These are phyloP conservation scores for Plasmodium adleri DNA, from an alignment of 169 alveolate genomes.

Conservation along the genomic window DNA sequence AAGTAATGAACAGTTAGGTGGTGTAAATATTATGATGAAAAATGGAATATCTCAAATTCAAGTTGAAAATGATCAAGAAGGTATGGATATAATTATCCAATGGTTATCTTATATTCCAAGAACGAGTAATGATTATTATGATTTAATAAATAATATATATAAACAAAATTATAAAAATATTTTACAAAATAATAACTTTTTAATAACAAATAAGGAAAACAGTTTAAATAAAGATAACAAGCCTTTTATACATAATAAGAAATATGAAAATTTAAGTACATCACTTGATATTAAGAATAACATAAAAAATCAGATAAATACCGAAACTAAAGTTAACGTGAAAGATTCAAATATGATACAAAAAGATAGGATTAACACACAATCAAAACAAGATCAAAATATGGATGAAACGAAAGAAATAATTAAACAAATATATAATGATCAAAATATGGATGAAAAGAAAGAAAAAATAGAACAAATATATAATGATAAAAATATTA, in stretches of 20 bases:
- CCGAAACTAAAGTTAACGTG: background rate
- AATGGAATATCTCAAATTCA: constrained; percentile 91
- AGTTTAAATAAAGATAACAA: background rate
- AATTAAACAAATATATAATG: background rate
- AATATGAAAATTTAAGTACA: background rate
- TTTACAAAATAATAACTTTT: background rate
- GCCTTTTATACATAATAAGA: background rate
- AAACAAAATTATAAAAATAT: constrained; percentile 10
- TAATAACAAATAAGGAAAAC: background rate
- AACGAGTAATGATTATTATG: constrained; percentile 83
- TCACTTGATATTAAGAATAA: background rate
- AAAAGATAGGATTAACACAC: background rate
- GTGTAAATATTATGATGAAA: constrained; percentile 90
- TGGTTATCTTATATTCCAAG: constrained; percentile 89
- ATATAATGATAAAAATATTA: background rate
- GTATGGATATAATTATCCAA: constrained; percentile 84
- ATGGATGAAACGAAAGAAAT: background rate
- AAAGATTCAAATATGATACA: background rate
- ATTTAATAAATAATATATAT: constrained; percentile 77
- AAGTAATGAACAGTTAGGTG: constrained; percentile 92
- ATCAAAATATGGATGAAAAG: background rate
- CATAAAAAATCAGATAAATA: background rate
- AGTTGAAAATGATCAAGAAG: constrained; percentile 89
- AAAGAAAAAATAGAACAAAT: background rate
- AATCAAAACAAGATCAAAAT: background rate